Conservation (phyloP, 139 green algal species). For the Micractinium sp. region DNA sequence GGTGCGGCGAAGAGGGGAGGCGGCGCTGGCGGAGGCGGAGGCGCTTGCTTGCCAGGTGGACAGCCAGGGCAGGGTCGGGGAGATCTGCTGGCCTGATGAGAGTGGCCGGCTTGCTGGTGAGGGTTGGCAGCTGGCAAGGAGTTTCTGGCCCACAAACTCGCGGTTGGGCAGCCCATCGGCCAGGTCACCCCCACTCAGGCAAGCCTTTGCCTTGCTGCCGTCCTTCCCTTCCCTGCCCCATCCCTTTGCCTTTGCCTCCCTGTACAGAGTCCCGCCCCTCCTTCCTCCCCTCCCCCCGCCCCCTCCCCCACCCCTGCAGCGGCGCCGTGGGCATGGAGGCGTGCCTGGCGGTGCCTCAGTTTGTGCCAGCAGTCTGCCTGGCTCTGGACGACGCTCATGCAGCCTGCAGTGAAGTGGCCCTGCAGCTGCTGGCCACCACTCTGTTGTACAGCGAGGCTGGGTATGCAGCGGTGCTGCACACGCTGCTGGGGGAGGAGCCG, state of each 20-base stretch:
- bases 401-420: conserved; percentile 36
- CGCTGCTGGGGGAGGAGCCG: conserved; percentile 31
- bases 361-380: conserved; percentile 32
- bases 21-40: too few species aligned
- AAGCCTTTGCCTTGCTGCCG: not conserved
- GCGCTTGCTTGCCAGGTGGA: too few species aligned
- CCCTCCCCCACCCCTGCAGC: not conserved
- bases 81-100: too few species aligned
- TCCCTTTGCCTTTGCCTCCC: too few species aligned
- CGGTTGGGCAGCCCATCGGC: too few species aligned
- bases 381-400: conserved; percentile 7
- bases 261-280: too few species aligned
- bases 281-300: not conserved
- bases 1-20: not conserved
- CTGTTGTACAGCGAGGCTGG: conserved; percentile 42
- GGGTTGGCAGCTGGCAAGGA: too few species aligned
- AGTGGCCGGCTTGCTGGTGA: not conserved
- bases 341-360: conserved; percentile 15
- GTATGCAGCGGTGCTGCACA: conserved; percentile 26
- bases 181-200: too few species aligned
- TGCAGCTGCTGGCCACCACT: conserved; percentile 53
- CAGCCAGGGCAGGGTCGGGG: too few species aligned
- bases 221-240: not conserved
- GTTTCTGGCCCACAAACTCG: too few species aligned
- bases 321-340: conserved; percentile 40